These are phyloP conservation scores for Orbilia javanica DNA, from an alignment of 2,329 filamentous ascomycete genomes.

Conservation along the genomic window DNA sequence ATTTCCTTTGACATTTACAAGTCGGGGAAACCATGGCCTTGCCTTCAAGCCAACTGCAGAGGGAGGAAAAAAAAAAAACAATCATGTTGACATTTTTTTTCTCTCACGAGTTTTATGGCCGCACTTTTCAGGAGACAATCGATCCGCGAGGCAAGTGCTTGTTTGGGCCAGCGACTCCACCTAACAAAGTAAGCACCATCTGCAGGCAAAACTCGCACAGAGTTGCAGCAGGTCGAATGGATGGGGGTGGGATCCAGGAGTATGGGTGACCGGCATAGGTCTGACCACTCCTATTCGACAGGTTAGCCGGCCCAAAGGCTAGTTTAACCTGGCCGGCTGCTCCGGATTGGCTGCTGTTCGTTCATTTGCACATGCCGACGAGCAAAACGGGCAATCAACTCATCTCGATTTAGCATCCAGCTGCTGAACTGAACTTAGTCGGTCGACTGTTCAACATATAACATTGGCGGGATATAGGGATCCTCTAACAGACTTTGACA, in stretches of 20 bases:
- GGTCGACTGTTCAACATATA: slow-evolving; percentile 23
- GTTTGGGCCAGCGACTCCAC: slow-evolving; percentile 32
- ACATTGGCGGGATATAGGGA: slow-evolving; percentile 30
- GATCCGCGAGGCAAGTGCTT: slow-evolving; percentile 40
- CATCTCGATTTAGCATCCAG: slow-evolving; percentile 52
- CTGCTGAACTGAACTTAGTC: slow-evolving; percentile 49
- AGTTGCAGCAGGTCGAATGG: slow-evolving; percentile 17
- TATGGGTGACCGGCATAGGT: slow-evolving; percentile 24
- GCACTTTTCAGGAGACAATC: slow-evolving; percentile 33
- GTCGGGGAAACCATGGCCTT: slow-evolving; percentile 11
- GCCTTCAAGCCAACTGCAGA: background rate
- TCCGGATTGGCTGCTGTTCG: slow-evolving; percentile 35
- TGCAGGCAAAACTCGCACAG: slow-evolving; percentile 13
- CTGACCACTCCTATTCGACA: slow-evolving; percentile 37
- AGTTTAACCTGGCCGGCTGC: slow-evolving; percentile 29
- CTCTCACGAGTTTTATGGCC: slow-evolving; percentile 22
- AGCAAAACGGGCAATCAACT: slow-evolving; percentile 50
- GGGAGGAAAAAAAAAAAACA: background rate
- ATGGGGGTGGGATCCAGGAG: slow-evolving; percentile 20
- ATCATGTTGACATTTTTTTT: slow-evolving; percentile 7
- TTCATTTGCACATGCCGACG: slow-evolving; percentile 31
- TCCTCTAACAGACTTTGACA: slow-evolving; percentile 23
- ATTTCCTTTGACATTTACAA: slow-evolving; percentile 29
- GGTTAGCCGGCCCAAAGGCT: slow-evolving; percentile 44
- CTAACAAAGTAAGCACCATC: slow-evolving; percentile 25